Evolutionary conservation across 768 basidiomycete species (phyloP), one percentile per base, ranked within the genome.

Genomic region (Lentinula aciculospora): DNA sequence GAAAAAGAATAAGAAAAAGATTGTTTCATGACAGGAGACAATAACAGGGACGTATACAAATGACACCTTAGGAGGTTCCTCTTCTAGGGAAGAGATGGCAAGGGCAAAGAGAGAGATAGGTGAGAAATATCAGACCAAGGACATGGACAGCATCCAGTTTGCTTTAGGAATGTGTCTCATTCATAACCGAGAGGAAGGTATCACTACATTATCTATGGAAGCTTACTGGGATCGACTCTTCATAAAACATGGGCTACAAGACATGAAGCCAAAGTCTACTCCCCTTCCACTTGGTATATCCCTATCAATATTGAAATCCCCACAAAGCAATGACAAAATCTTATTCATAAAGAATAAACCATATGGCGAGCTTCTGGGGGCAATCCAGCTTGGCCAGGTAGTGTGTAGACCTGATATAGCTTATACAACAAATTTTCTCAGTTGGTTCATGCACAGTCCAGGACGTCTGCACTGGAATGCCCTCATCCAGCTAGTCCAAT

Each of bases 251-350:
- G n/a, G n/a, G n/a, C n/a, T n/a, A n/a, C n/a, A n/a, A n/a, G n/a
- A n/a, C n/a, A n/a, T n/a, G n/a, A n/a, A n/a, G n/a, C n/a, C n/a
- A n/a, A n/a, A n/a, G n/a, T n/a, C n/a, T 2, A 61, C 57, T 1
- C 66, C 63, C 2, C 44, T 65, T 44, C 60, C 53, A 17, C 10
- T 53, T 10, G 54, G 60, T 13, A 19, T 47, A 1, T 13, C 36
- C 1, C 55, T 68, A 5, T 53, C 58, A 4, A 9, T n/a, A 13
- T 27, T 42, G 2, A 31, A 32, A 2, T 27, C 21, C 2, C 60
- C 57, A 4, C 28, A 27, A 6, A 47, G 19, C 19, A 31, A 42
- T 4, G 60, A 60, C 19, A 60, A 60, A 2, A n/a, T 4, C 7
- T 0, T n/a, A 1, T 57, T 56, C n/a, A 56, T 56, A 39, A 19